These are phyloP conservation scores for Pterocarpus macrocarpus DNA, from an alignment of 306 rosid species.

Conservation along the genomic window DNA sequence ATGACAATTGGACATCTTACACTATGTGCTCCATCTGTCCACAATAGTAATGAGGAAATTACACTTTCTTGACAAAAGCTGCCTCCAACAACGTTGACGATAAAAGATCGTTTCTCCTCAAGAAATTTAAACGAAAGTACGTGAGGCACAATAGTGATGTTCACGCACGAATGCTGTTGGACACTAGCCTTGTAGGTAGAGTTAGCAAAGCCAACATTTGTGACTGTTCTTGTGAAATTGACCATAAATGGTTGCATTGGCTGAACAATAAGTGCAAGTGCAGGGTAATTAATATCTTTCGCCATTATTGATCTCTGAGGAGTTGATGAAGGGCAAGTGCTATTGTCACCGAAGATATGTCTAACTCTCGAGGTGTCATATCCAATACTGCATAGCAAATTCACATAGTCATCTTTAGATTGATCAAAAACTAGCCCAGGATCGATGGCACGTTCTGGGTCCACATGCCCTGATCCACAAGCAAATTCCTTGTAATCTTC, in stretches of 20 bases:
- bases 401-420: slow-evolving; percentile 34
- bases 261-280: slow-evolving; percentile 32
- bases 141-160: neutral
- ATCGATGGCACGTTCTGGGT: slow-evolving; percentile 41
- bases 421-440: slow-evolving; percentile 43
- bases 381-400: slow-evolving; percentile 44
- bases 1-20: neutral
- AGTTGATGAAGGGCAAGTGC: neutral
- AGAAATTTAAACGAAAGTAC: neutral
- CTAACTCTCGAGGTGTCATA: neutral
- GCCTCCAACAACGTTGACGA: neutral
- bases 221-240: neutral
- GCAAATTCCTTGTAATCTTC: slow-evolving; percentile 36
- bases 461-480: slow-evolving; percentile 51
- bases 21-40: neutral
- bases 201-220: neutral
- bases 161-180: neutral
- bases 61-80: neutral
- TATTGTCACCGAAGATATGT: neutral
- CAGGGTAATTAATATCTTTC: slow-evolving; percentile 53
- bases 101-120: neutral
- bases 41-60: neutral
- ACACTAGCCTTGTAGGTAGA: neutral
- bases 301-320: neutral
- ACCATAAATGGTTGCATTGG: neutral